A percentile compares a stretch with the other conserved stretches of the same genome.
Conservation (phyloP, 805 yeast genomes). For the Yamadazyma scolyti region DNA sequence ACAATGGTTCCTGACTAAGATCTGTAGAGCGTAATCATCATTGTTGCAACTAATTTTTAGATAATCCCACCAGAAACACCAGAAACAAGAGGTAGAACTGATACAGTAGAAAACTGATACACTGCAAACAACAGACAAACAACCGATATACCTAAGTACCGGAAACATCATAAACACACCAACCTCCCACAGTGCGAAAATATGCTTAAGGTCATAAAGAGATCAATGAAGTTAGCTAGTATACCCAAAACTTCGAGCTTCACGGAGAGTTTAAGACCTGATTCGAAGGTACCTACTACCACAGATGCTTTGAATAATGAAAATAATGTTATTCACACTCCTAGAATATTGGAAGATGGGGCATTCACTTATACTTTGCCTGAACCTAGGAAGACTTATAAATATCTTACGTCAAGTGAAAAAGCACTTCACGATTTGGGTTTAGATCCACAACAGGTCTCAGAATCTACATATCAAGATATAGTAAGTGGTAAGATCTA, state of each 20-base stretch:
- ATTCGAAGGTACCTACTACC: slow-evolving; percentile 20
- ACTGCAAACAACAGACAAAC: no score
- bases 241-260: slow-evolving; percentile 29
- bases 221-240: no score
- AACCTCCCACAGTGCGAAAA: no score
- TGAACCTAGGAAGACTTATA: slow-evolving; percentile 49
- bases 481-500: slow-evolving; percentile 59
- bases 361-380: slow-evolving; percentile 76
- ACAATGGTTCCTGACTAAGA: no score
- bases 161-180: no score
- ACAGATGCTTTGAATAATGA: slow-evolving; percentile 26
- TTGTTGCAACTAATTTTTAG: no score
- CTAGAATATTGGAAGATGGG: slow-evolving; percentile 47
- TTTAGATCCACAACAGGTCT: slow-evolving; percentile 34
- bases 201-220: no score
- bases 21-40: no score
- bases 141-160: no score
- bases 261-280: slow-evolving; percentile 25
- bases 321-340: slow-evolving; percentile 30
- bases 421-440: slow-evolving; percentile 63
- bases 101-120: no score
- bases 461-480: slow-evolving; percentile 45
- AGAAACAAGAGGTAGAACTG: no score
- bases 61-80: no score
- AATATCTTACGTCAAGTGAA: slow-evolving; percentile 55